Evolutionary conservation across 164 flowering plant genomes (phyloP).

Genomic region (Vitis vinifera): ASM3070453v1 NC_081808.1:12356501-12357000

Average conservation of each 20-base stretch:
- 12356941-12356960: conserved; percentile 16
- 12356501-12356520: conserved; percentile 44
- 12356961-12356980: conserved; percentile 13
- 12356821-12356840: conserved; percentile 22
- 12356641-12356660: conserved; percentile 34
- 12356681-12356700: conserved; percentile 68
- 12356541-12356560: conserved; percentile 35
- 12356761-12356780: conserved; percentile 64
- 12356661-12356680: conserved; percentile 63
- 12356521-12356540: conserved; percentile 60
- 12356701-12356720: conserved; percentile 70
- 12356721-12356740: conserved; percentile 61
- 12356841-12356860: conserved; percentile 54
- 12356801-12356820: conserved; percentile 47
- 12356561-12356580: conserved; percentile 55
- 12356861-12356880: conserved; percentile 57
- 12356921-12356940: conserved; percentile 7
- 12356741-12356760: conserved; percentile 51
- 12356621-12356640: conserved; percentile 21
- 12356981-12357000: conserved; percentile 22
- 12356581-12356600: conserved; percentile 60
- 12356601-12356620: conserved; percentile 44
- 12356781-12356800: conserved; percentile 52
- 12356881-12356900: conserved; percentile 72
- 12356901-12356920: conserved; percentile 48